Evolutionary conservation across 2,329 filamentous ascomycete genomes (phyloP).

Genomic region (Diaporthe sp.): DNA sequence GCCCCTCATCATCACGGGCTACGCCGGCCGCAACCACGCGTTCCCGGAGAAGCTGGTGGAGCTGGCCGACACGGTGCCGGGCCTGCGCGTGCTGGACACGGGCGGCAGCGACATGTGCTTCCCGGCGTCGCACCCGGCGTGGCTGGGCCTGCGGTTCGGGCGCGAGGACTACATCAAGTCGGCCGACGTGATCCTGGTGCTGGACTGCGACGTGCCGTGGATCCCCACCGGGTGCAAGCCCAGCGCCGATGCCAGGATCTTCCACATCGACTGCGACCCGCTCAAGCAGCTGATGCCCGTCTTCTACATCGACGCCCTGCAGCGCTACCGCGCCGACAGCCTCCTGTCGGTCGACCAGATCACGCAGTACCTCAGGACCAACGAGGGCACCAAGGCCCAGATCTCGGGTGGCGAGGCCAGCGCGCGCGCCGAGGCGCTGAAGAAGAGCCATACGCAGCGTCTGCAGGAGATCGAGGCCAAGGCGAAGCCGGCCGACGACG

Average conservation of each 20-base stretch:
- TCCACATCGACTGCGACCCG: constrained; percentile 76
- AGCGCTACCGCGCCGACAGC: constrained; percentile 77
- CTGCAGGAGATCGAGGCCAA: constrained; percentile 71
- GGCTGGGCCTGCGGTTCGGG: constrained; percentile 80
- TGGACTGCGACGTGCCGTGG: constrained; percentile 95
- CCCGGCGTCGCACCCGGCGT: constrained; percentile 77
- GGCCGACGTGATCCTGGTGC: constrained; percentile 86
- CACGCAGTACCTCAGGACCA: constrained; percentile 68
- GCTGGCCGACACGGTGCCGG: constrained; percentile 77
- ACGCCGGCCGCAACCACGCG: constrained; percentile 77
- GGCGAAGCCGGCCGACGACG: constrained; percentile 71
- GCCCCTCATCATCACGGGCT: constrained; percentile 80
- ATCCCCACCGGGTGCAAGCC: constrained; percentile 82
- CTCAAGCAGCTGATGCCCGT: constrained; percentile 81
- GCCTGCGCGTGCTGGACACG: constrained; percentile 80
- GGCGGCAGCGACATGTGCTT: constrained; percentile 88
- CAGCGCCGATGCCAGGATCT: constrained; percentile 65
- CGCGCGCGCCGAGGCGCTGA: constrained; percentile 67
- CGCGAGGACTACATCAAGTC: constrained; percentile 79
- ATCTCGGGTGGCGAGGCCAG: constrained; percentile 54
- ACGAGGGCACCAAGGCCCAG: constrained; percentile 57
- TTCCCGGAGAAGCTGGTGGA: constrained; percentile 73
- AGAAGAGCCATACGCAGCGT: constrained; percentile 69
- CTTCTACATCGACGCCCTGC: constrained; percentile 77
- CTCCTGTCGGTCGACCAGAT: constrained; percentile 78